These are phyloP conservation scores for Yamadazyma pseudoaaseri DNA, from an alignment of 1,139 yeast genomes.

Conservation along the genomic window DNA sequence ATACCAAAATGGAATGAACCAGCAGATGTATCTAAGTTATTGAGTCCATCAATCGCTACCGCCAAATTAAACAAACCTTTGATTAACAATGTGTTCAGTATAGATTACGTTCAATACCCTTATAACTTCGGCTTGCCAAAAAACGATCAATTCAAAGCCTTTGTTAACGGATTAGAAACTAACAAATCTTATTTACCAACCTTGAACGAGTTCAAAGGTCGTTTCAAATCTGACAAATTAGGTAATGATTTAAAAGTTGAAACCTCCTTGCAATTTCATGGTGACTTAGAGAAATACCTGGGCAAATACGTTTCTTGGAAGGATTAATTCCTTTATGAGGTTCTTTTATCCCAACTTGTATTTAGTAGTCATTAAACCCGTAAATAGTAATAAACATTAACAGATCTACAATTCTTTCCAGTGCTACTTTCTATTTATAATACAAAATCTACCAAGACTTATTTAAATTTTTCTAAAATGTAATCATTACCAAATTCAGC, in stretches of 20 bases:
- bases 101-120: conserved; percentile 66
- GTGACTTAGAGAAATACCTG: conserved; percentile 57
- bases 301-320: conserved; percentile 63
- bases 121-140: conserved; percentile 79
- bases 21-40: conserved; percentile 21
- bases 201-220: conserved; percentile 58
- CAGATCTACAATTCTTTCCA: neutral
- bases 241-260: conserved; percentile 64
- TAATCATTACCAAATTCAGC: conserved; percentile 61
- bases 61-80: conserved; percentile 35
- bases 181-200: conserved; percentile 68
- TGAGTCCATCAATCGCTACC: conserved; percentile 25
- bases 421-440: conserved; percentile 1
- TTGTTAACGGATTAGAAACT: conserved; percentile 63
- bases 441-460: conserved; percentile 5
- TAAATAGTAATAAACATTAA: conserved; percentile 2
- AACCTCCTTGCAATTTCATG: conserved; percentile 57
- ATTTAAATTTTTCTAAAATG: conserved; percentile 55
- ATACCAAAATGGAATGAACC: conserved; percentile 50
- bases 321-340: conserved; percentile 6
- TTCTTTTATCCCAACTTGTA: neutral
- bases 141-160: conserved; percentile 55
- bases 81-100: conserved; percentile 45
- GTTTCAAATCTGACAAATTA: conserved; percentile 58
- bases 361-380: conserved; percentile 1